Evolutionary conservation across 2,329 filamentous ascomycete genomes (phyloP), one percentile per base, ranked within the genome.

Genomic region (Ophiostoma sp.): DNA sequence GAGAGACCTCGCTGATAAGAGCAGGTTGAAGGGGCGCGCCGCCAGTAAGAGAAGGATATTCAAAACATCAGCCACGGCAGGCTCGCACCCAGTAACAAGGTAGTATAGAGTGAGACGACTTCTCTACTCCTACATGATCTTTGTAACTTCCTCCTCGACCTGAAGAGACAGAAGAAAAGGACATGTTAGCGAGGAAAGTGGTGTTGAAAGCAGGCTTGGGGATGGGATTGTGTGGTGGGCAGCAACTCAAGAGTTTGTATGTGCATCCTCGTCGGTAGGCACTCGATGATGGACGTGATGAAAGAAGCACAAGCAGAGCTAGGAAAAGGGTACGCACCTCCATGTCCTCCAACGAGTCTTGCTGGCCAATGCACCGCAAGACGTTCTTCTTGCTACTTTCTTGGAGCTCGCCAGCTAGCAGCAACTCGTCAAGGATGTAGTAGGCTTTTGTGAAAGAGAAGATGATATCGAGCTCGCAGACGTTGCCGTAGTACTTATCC

Each of bases 371-470:
- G 76, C 94, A 97, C 71, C 95, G 85, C 72, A 99, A 81, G 55
- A 99, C 93, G 76, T 98, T 98, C 87, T 99, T 99, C 83, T 98
- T 99, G 79, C 94, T 98, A 80, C 93, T 98, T 81, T 99, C 95
- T 80, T 99, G 95, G 81, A 99, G 88, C 80, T 99, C 95, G 70
- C 95, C 95, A 5, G 95, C 95, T 73, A 99, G 84, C 73, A 99
- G 84, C 71, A 99, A 85, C 81, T 99, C 95, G 78, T 99, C 95
- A 64, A 99, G 87, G 74, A 99, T 99, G 80, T 98, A 99, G 80
- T 99, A 99, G 70, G 95, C 95, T 80, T 99, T 99, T 75, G 97
- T 96, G 79, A 99, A 99, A 78, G 97, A 98, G 86, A 99, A 99
- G 79, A 99, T 99, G 80, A 98, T 97, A 79, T 98, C 93, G 72